Evolutionary conservation across 306 rosid genomes (phyloP), one percentile per base, ranked within the genome.

Genomic region (Vigna radiata): DNA sequence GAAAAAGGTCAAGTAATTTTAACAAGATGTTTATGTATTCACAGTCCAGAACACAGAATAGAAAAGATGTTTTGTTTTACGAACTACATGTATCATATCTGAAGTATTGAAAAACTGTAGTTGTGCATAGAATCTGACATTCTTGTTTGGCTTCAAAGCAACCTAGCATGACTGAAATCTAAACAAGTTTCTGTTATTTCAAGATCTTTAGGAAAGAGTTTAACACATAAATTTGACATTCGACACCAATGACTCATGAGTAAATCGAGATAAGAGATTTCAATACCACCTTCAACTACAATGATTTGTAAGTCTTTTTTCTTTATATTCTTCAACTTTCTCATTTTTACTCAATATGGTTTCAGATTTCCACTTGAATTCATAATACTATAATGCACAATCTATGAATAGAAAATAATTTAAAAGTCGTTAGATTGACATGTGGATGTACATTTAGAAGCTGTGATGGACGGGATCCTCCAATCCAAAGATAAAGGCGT

Each of bases 391-490:
- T 5, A 4, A 33, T 53, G 52, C 15, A 53, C 39, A 33, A 12
- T 33, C 62, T 52, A 29, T 50, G 18, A 50, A 50, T 3, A 17
- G 25, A 47, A 29, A 48, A 16, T 16, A 33, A 31, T 16, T 25
- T 11, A 23, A 23, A 58, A 58, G 7, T 31, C 7, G 44, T 61
- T 15, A 62, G 47, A 55, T 29, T 61, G 36, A 39, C 8, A 39
- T 39, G 10, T 7, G 21, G 50, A 44, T 53, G 21, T 90, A 92
- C 97, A 14, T 79, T 77, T 67, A 92, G 88, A 84, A 92, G 89
- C 77, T 92, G 90, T 0, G 97, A 92, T 3, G 96, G 97, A 72
- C 97, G 97, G 31, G 88, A 90, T 72, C 97, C 97, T 44, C 97
- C 97, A 21, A 92, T 92, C 97, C 97, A 92, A 48, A 82, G 91